phyloP scores from a whole-genome alignment of 2,329 filamentous ascomycete genomes.

The Aspergillus sp. region DNA sequence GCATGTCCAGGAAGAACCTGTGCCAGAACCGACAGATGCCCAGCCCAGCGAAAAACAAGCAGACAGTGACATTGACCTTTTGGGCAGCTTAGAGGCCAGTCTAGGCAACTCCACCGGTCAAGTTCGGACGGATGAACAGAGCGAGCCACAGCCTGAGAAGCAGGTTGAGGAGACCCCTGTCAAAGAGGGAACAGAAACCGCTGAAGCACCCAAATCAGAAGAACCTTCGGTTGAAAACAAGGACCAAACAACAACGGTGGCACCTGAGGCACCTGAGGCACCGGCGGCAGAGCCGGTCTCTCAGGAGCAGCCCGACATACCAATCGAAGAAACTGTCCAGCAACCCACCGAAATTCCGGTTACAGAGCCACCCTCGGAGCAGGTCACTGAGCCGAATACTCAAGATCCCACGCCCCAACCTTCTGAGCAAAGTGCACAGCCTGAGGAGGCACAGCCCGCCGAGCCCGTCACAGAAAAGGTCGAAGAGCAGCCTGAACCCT shows the following conservation, averaged over 20 bases:
- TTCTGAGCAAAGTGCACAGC: not conserved
- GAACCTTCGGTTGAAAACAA: slow-evolving; percentile 1
- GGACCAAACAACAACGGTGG: slow-evolving; percentile 1
- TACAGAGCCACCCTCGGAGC: not conserved
- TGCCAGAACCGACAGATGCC: slow-evolving; percentile 13
- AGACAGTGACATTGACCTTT: slow-evolving; percentile 42
- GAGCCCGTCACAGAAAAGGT: not conserved
- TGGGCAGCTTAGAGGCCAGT: slow-evolving; percentile 50
- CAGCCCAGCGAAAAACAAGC: slow-evolving; percentile 10
- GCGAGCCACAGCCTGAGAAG: slow-evolving; percentile 1
- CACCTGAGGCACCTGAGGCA: not conserved
- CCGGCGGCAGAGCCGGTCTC: not conserved
- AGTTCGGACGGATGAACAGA: slow-evolving; percentile 9
- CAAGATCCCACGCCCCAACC: not conserved
- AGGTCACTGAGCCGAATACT: not conserved
- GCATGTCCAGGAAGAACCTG: slow-evolving; percentile 1
- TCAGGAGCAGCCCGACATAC: not conserved
- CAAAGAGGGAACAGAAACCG: not conserved
- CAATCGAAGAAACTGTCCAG: not conserved
- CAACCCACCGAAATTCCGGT: not conserved
- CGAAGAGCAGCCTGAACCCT: not conserved
- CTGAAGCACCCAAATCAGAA: not conserved
- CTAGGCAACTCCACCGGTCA: slow-evolving; percentile 20
- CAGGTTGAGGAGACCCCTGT: not conserved
- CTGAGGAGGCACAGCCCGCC: not conserved